Conservation (phyloP, 2,329 filamentous ascomycete genomes). For the Hypomyces rosellus region DNA sequence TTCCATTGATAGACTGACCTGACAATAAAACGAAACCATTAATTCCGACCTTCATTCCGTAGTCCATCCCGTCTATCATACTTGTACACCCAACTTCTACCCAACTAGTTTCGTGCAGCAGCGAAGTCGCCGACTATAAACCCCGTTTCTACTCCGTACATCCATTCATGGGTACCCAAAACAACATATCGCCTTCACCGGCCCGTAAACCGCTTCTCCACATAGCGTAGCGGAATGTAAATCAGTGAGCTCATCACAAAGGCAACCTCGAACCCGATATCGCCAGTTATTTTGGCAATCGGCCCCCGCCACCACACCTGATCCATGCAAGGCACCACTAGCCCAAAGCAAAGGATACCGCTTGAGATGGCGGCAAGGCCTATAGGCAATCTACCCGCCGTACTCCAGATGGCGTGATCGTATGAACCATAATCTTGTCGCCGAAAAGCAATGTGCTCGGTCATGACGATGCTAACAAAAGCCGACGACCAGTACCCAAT, state of each 20-base stretch:
- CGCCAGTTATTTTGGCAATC: slow-evolving; percentile 52
- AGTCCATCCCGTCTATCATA: too few species aligned
- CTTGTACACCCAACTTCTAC: too few species aligned
- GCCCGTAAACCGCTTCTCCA: slow-evolving; percentile 33
- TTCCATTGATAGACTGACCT: too few species aligned
- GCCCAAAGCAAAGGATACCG: slow-evolving; percentile 38
- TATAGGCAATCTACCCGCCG: slow-evolving; percentile 36
- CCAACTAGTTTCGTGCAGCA: too few species aligned
- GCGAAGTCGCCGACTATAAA: too few species aligned
- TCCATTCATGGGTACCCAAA: too few species aligned
- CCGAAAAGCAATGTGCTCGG: slow-evolving; percentile 45
- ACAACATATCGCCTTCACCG: background rate
- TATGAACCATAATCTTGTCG: slow-evolving; percentile 37
- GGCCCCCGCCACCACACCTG: slow-evolving; percentile 57
- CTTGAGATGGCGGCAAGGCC: slow-evolving; percentile 43
- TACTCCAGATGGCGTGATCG: slow-evolving; percentile 43
- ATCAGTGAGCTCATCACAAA: slow-evolving; percentile 44
- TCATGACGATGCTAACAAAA: slow-evolving; percentile 44
- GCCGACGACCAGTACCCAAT: slow-evolving; percentile 55
- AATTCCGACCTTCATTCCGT: too few species aligned
- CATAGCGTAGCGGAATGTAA: slow-evolving; percentile 41
- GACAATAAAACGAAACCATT: too few species aligned
- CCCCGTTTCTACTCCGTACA: too few species aligned
- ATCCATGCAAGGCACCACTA: slow-evolving; percentile 54
- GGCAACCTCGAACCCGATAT: slow-evolving; percentile 61